These are phyloP conservation scores for Raphanus sativus DNA, from an alignment of 345 rosid genomes.

Conservation along the genomic window DNA sequence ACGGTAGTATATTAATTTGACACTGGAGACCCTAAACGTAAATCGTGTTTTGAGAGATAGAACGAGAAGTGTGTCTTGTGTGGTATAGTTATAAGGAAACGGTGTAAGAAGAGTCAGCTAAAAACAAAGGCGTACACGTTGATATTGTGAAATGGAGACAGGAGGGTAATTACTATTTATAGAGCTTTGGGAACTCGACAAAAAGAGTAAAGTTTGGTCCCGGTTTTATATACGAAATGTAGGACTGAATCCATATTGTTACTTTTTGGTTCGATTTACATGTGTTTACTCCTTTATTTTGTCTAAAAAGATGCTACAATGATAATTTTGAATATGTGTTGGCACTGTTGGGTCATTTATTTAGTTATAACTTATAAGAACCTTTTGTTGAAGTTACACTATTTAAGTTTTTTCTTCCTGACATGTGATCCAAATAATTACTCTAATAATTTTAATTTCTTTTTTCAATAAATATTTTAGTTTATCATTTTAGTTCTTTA, in stretches of 20 bases:
- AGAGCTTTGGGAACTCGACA: conserved; percentile 24
- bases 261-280: conserved; percentile 4
- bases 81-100: conserved; percentile 7
- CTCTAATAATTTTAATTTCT: background rate
- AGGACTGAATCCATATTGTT: background rate
- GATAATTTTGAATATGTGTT: background rate
- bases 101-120: conserved; percentile 36
- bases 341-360: background rate
- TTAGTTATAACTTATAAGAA: background rate
- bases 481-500: too few species aligned
- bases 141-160: conserved; percentile 25
- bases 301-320: conserved; percentile 5
- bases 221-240: background rate
- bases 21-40: background rate
- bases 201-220: conserved; percentile 24
- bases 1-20: background rate
- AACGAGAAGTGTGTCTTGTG: background rate
- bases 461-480: background rate
- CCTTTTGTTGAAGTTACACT: background rate
- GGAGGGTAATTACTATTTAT: conserved; percentile 20
- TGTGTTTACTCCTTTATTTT: conserved; percentile 19
- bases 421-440: background rate
- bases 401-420: background rate
- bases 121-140: conserved; percentile 29
- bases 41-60: background rate